Evolutionary conservation across 2,329 filamentous ascomycete species (phyloP).

Genomic region (Colletotrichum godetiae): DNA sequence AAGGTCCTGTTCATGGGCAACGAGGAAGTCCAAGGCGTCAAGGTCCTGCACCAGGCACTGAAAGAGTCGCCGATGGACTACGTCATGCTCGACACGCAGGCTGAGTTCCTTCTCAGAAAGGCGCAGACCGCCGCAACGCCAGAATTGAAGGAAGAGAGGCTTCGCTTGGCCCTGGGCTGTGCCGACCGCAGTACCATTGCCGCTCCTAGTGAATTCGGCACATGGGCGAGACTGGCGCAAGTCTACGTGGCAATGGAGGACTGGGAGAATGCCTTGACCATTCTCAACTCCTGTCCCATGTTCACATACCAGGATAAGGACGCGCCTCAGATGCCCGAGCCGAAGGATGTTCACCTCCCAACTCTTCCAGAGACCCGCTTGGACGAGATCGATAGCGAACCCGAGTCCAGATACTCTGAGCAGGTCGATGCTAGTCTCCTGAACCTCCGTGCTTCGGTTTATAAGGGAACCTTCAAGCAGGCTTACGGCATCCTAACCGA

Average conservation of each 20-base stretch:
- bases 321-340: conserved; percentile 92
- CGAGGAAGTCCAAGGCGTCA: conserved; percentile 95
- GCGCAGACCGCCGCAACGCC: conserved; percentile 67
- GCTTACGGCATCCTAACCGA: conserved; percentile 95
- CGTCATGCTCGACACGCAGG: conserved; percentile 93
- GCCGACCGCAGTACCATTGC: conserved; percentile 95
- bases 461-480: conserved; percentile 95
- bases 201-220: conserved; percentile 95
- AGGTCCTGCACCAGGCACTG: conserved; percentile 86
- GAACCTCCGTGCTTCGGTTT: conserved; percentile 86
- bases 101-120: conserved; percentile 90
- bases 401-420: conserved; percentile 82
- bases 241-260: conserved; percentile 95
- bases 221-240: conserved; percentile 93
- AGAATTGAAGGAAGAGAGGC: conserved; percentile 71
- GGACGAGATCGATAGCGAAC: conserved; percentile 95
- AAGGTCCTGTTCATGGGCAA: conserved; percentile 94
- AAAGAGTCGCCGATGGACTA: conserved; percentile 98
- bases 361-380: conserved; percentile 89
- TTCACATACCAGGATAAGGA: conserved; percentile 99
- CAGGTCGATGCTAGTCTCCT: conserved; percentile 88
- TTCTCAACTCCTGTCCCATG: conserved; percentile 98
- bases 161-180: conserved; percentile 89
- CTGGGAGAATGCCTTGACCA: conserved; percentile 95
- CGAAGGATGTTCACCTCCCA: conserved; percentile 86